These are phyloP conservation scores for Cryptosporidium viatorum DNA, from an alignment of 169 alveolate genomes.

Conservation along the genomic window DNA sequence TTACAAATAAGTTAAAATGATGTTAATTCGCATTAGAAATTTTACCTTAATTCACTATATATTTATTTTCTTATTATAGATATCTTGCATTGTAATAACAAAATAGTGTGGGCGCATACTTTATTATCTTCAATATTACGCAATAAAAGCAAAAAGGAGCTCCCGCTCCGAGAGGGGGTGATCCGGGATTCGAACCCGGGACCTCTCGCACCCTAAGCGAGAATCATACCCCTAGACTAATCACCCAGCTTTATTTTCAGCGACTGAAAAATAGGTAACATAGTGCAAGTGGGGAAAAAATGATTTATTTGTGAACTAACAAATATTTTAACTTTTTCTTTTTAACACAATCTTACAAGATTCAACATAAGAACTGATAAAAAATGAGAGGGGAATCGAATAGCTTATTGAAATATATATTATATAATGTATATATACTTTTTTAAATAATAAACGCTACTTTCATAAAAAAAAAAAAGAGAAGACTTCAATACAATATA, in stretches of 20 bases:
- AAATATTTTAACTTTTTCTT: background rate
- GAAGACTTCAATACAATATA: no score
- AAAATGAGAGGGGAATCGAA: no score
- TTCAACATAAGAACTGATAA: background rate
- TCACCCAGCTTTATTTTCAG: conserved; percentile 62
- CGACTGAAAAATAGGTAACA: background rate
- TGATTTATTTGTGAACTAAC: background rate
- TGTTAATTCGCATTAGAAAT: background rate
- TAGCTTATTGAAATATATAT: no score
- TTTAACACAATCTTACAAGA: background rate
- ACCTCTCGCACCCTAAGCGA: conserved; percentile 99
- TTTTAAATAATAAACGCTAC: no score
- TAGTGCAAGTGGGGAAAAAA: background rate
- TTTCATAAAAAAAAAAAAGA: no score
- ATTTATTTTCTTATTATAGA: background rate
- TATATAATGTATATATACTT: no score
- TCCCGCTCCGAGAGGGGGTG: conserved; percentile 67
- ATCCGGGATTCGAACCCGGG: conserved; percentile 99
- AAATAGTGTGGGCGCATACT: no score
- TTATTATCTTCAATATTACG: no score
- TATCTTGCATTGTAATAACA: no score
- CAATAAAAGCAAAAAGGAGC: background rate
- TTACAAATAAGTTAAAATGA: background rate
- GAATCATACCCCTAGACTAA: conserved; percentile 98
- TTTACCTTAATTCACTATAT: background rate